These are phyloP conservation scores for Eutypa lata DNA, from an alignment of 2,329 filamentous ascomycete species.

Conservation along the genomic window DNA sequence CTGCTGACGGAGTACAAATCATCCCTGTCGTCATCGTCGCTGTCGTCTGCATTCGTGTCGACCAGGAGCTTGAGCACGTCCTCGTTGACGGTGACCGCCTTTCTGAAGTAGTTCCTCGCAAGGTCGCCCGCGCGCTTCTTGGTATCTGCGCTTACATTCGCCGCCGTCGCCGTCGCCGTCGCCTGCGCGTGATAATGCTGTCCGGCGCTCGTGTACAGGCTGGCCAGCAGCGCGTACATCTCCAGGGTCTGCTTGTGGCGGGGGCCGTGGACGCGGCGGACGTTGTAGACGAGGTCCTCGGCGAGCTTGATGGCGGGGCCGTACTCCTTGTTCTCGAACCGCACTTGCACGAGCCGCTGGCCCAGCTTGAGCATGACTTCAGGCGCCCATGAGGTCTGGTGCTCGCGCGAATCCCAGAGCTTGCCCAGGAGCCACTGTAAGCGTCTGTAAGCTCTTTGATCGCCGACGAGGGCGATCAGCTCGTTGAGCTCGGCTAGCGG, in stretches of 20 bases:
- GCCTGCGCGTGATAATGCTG: not conserved
- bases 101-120: not conserved
- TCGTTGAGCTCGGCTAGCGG: not conserved
- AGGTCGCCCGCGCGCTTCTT: not conserved
- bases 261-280: slow-evolving; percentile 1
- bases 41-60: not conserved
- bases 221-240: not conserved
- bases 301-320: slow-evolving; percentile 1
- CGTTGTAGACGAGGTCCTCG: slow-evolving; percentile 2
- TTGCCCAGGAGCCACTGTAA: not conserved
- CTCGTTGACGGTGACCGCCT: not conserved
- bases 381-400: not conserved
- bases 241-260: slow-evolving; percentile 1
- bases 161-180: not conserved
- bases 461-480: not conserved
- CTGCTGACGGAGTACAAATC: not conserved
- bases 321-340: not conserved
- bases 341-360: not conserved
- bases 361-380: not conserved
- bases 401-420: slow-evolving; percentile 1
- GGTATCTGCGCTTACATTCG: not conserved
- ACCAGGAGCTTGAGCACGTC: not conserved
- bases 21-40: not conserved
- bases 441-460: not conserved
- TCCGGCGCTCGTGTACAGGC: not conserved